Percentiles rank a stretch among this genome's conserved stretches.
Conservation (phyloP, 371 early-diverging fungal genomes). For the Mucor lusitanicus region DNA sequence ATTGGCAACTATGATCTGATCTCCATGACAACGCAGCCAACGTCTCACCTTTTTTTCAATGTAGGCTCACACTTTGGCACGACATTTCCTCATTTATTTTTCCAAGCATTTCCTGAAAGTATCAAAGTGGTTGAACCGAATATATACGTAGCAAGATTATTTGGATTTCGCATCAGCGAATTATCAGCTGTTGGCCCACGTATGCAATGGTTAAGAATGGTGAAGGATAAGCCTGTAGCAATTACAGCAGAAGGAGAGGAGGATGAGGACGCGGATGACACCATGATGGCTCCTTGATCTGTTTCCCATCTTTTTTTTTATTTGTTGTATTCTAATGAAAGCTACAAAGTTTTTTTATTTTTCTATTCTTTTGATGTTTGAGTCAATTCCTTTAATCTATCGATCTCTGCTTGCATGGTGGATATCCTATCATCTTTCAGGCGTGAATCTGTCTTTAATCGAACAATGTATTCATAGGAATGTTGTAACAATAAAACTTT, state of each 20-base stretch:
- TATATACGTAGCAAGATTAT: constrained; percentile 73
- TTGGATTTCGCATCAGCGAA: constrained; percentile 79
- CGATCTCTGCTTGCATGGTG: constrained; percentile 36
- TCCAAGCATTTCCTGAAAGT: constrained; percentile 79
- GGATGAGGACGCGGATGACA: background rate
- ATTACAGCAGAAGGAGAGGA: background rate
- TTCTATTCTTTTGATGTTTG: background rate
- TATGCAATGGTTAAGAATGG: constrained; percentile 79
- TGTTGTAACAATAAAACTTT: constrained; percentile 48
- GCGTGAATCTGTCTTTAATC: constrained; percentile 42
- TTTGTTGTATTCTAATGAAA: background rate
- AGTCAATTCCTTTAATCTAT: constrained; percentile 14
- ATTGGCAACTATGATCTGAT: background rate
- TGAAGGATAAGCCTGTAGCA: background rate
- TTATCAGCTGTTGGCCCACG: constrained; percentile 61
- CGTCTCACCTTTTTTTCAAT: no score
- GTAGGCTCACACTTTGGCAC: constrained; percentile 93
- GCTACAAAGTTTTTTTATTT: background rate
- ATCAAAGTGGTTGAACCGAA: constrained; percentile 48
- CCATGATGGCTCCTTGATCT: background rate
- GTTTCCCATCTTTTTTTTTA: no score
- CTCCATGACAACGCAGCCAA: background rate
- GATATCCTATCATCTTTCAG: constrained; percentile 43
- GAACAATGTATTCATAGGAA: constrained; percentile 59
- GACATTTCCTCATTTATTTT: constrained; percentile 92